Evolutionary conservation across 352 stramenopile species (phyloP), one percentile per base, ranked within the genome.

Genomic region (Phytophthora pini): DNA sequence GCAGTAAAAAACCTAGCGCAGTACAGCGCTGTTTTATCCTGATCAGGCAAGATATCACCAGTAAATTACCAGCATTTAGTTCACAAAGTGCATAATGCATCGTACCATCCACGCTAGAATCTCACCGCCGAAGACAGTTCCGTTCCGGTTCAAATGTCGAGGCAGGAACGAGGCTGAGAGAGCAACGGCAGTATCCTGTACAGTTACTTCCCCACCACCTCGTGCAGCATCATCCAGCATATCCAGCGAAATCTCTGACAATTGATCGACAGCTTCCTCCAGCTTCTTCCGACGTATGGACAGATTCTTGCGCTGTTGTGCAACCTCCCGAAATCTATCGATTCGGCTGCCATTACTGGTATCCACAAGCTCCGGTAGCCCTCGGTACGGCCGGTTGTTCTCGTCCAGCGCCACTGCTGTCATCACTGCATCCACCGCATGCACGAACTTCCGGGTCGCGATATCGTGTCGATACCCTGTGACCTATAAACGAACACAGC

Each of bases 61-160:
- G 31, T 36, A 11, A 36, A 13, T 36, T 8, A 1, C 8, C 31
- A 36, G 10, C 9, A 36, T 36, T 13, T 36, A 13, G 11, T 36
- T 9, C 31, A 36, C 31, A 13, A 36, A 36, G 24, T 36, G 31
- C 31, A 36, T 8, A 36, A 36, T 36, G 31, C 4, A 13, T 10
- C 31, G 31, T 36, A 36, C 31, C 80, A 89, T 87, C 77, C 77
- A 89, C 34, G 66, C 76, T 49, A 89, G 76, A 44, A 89, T 70
- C 60, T 90, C 82, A 24, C 78, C 82, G 1, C 82, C 82, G 59
- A 89, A 89, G 39, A 89, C 88, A 47, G 82, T 90, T 61, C 89
- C 84, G 74, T 90, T 90, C 31, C 77, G 76, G 66, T 89, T 91
- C 38, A 91, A 36, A 61, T 91, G 80, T 61, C 89, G 89, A 27